Conservation (phyloP, 768 basidiomycete species). For the Mycena latifolia region DNA sequence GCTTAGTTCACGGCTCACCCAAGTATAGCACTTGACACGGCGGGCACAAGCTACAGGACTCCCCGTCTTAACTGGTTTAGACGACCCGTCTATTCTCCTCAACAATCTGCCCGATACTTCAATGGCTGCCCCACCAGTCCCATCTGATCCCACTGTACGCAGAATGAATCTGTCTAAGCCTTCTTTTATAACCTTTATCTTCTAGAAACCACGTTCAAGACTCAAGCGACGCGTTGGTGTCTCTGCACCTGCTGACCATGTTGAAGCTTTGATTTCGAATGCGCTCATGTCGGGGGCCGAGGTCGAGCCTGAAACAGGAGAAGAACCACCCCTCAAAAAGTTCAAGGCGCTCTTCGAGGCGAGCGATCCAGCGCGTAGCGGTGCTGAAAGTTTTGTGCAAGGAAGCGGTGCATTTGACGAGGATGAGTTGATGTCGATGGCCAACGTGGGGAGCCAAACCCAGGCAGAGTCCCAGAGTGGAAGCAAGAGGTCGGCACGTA, state of each 20-base stretch:
- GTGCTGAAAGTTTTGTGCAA: slow-evolving; percentile 39
- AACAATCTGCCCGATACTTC: slow-evolving; percentile 46
- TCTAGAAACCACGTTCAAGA: slow-evolving; percentile 52
- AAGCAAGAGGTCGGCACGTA: slow-evolving; percentile 33
- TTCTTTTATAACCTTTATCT: neutral
- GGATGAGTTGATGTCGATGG: slow-evolving; percentile 22
- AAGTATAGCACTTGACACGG: slow-evolving; percentile 55
- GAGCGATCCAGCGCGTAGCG: slow-evolving; percentile 62
- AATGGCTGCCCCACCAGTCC: slow-evolving; percentile 28
- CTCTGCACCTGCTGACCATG: slow-evolving; percentile 36
- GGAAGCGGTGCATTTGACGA: slow-evolving; percentile 34
- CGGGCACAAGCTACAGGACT: slow-evolving; percentile 50
- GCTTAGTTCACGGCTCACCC: neutral
- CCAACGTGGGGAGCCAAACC: slow-evolving; percentile 45
- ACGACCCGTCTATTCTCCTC: slow-evolving; percentile 57
- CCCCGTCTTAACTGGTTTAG: slow-evolving; percentile 56
- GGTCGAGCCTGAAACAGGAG: slow-evolving; percentile 33
- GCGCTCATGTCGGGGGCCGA: slow-evolving; percentile 29
- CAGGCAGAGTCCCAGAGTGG: slow-evolving; percentile 44
- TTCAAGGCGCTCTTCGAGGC: slow-evolving; percentile 80
- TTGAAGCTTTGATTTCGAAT: slow-evolving; percentile 32
- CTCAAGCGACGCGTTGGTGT: slow-evolving; percentile 69
- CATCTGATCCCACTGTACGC: slow-evolving; percentile 28
- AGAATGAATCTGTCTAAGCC: slow-evolving; percentile 29
- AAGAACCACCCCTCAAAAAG: slow-evolving; percentile 74